phyloP scores from a whole-genome alignment of 2,329 filamentous ascomycete genomes.

The Teratosphaeria epicoccoides region DNA sequence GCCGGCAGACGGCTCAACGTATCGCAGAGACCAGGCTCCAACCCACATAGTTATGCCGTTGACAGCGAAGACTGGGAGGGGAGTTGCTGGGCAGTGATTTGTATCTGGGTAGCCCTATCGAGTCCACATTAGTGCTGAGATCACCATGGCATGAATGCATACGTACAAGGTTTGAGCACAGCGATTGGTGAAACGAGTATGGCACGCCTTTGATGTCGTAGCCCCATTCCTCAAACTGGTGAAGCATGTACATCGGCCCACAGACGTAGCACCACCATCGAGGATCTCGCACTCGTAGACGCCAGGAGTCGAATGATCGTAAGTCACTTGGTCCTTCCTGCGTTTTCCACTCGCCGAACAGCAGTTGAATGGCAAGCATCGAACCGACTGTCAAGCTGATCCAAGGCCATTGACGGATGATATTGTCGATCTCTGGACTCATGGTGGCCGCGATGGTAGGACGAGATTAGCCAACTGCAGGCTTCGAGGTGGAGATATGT shows the following conservation, averaged over 20 bases:
- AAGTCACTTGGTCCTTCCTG: not conserved
- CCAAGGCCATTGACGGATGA: not conserved
- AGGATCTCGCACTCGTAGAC: not conserved
- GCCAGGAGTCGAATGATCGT: not conserved
- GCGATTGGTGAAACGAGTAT: not conserved
- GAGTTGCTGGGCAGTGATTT: not conserved
- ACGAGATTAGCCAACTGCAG: not conserved
- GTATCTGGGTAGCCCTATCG: not conserved
- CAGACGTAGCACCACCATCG: not conserved
- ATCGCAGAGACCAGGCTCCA: not conserved
- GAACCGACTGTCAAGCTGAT: not conserved
- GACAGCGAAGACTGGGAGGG: not conserved
- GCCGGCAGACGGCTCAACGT: not conserved
- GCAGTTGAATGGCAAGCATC: not conserved
- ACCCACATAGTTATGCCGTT: not conserved
- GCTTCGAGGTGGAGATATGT: not conserved
- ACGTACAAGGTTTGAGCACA: not conserved
- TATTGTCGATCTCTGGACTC: not conserved
- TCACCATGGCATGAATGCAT: not conserved
- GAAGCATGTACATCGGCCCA: not conserved
- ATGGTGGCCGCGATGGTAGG: conserved; percentile 31
- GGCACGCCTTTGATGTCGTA: not conserved
- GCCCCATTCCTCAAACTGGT: not conserved
- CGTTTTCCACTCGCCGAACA: not conserved
- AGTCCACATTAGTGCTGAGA: not conserved